These are phyloP conservation scores for Zostera marina DNA, from an alignment of 116 monocot genomes.

Conservation along the genomic window DNA sequence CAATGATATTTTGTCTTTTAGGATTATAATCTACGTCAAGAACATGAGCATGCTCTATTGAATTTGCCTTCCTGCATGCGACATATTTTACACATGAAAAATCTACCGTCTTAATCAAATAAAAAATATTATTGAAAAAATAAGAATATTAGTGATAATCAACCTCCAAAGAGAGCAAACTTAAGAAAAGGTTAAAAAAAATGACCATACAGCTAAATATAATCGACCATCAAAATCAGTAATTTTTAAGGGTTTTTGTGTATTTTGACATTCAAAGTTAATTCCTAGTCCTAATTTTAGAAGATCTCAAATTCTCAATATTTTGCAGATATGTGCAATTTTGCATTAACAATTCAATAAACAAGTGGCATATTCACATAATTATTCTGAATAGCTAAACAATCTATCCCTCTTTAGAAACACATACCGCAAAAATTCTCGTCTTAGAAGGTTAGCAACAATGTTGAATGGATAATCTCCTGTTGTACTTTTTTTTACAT, in stretches of 20 bases:
- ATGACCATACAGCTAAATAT: background rate
- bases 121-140: background rate
- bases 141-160: too few relatives aligned
- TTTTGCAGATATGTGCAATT: background rate
- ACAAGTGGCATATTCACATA: too few relatives aligned
- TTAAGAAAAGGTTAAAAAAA: background rate
- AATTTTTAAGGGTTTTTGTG: background rate
- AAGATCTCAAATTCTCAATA: background rate
- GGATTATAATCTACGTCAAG: conserved; percentile 94
- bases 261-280: background rate
- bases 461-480: background rate
- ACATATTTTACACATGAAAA: background rate
- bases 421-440: background rate
- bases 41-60: conserved; percentile 71
- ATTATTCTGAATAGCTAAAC: background rate
- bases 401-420: background rate
- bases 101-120: background rate
- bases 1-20: conserved; percentile 59
- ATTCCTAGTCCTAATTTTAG: background rate
- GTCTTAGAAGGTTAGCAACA: background rate
- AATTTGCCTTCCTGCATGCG: conserved; percentile 15
- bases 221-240: background rate
- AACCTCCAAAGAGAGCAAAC: too few relatives aligned
- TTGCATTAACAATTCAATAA: too few relatives aligned
- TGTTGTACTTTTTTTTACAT: too few relatives aligned